Evolutionary conservation across 2,329 filamentous ascomycete genomes (phyloP).

Genomic region (Epichloe brachyelytri): DNA sequence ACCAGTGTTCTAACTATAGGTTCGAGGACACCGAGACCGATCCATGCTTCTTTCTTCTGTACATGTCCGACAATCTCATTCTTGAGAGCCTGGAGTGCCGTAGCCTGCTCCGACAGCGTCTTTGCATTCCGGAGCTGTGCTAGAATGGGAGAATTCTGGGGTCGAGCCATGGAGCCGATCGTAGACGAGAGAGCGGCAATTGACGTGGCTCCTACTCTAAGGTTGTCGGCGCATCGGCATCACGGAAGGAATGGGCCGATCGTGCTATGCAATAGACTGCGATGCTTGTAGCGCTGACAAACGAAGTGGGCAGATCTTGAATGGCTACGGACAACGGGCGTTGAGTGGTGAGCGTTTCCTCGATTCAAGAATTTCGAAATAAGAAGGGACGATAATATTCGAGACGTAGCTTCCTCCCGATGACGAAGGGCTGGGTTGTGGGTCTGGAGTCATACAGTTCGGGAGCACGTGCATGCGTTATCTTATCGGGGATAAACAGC

Average conservation of each 20-base stretch:
- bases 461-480: conserved; percentile 3
- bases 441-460: neutral
- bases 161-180: conserved; percentile 36
- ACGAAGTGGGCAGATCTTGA: neutral
- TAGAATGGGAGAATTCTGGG: conserved; percentile 39
- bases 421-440: neutral
- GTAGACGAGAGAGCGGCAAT: neutral
- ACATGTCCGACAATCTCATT: conserved; percentile 83
- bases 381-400: neutral
- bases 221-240: conserved; percentile 7
- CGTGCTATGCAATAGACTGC: neutral
- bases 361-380: too few species aligned
- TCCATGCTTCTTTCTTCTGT: conserved; percentile 70
- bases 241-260: conserved; percentile 1
- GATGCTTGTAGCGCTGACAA: neutral
- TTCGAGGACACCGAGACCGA: conserved; percentile 56
- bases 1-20: conserved; percentile 37
- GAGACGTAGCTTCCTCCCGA: neutral
- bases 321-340: neutral
- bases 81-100: conserved; percentile 62
- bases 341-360: too few species aligned
- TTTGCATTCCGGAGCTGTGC: conserved; percentile 43
- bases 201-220: conserved; percentile 3
- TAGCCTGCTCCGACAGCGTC: conserved; percentile 37
- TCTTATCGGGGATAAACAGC: neutral